Base-by-base conservation (phyloP, 345 rosid genomes). In the Camelina neglecta region DNA sequence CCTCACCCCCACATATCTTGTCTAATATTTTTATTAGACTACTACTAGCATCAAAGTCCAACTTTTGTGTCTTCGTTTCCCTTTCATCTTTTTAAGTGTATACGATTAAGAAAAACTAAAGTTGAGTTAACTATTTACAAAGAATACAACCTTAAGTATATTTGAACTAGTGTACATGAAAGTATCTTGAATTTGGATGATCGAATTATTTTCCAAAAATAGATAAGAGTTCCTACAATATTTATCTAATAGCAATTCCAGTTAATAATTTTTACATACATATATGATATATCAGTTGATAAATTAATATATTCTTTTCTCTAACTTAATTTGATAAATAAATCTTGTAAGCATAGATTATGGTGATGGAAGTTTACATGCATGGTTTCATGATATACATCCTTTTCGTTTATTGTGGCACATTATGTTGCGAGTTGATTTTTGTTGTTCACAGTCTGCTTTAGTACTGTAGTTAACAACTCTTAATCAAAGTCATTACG, bases 31-130 rank as follows among this genome's bases (percentile, higher is more conserved):
- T 67, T 38, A 13, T 21, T 39, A 39, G 24, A 75, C 15, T 47
- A 57, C 7, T 29, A 29, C n/a, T 74, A 39, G 51, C 72, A 74
- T 74, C 66, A 23, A 36, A 7, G 55, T 66, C 60, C 41, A 66
- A 58, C 73, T 16, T 66, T 20, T 38, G 9, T 51, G 65, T 48
- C 21, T 64, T n/a, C 26, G 4, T 12, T 36, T 41, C 29, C 35
- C 38, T 64, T 42, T n/a, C 33, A 54, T 61, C 16, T 20, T 63
- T 31, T 16, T 10, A 26, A n/a, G 3, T 55, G 26, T 20, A 23
- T 2, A 53, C 18, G 45, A 41, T 29, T 53, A 20, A 41, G 21
- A 62, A 63, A 51, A 16, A 45, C 8, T 42, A 15, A 4, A 18
- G 18, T 29, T 41, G 13, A 41, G 4, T 60, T 13, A 33, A 1